phyloP scores from a whole-genome alignment of 768 basidiomycete genomes.

The Amanita subjunquillea region DNA sequence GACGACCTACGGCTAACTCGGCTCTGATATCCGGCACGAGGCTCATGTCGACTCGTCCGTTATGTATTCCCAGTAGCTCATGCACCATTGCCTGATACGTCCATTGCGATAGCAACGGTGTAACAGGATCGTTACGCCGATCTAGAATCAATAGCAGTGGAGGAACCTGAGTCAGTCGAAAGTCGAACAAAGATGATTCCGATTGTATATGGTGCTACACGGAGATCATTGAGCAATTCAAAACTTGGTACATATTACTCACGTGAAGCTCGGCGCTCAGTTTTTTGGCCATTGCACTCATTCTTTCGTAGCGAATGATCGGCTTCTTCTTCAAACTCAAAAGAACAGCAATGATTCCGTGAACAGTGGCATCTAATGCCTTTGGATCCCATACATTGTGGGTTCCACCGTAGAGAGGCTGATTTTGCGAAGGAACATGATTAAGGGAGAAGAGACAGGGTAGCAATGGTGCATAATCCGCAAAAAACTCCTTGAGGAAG shows the following conservation, averaged over 20 bases:
- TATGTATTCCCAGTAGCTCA: constrained; percentile 86
- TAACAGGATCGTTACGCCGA: constrained; percentile 93
- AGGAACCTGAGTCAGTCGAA: constrained; percentile 78
- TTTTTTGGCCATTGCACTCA: constrained; percentile 88
- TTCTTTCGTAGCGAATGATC: constrained; percentile 86
- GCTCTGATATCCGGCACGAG: constrained; percentile 78
- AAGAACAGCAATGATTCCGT: constrained; percentile 76
- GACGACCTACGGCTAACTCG: constrained; percentile 63
- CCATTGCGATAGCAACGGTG: constrained; percentile 94
- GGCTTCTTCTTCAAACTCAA: constrained; percentile 96
- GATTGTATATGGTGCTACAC: constrained; percentile 67
- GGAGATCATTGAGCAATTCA: neutral
- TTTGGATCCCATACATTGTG: constrained; percentile 64
- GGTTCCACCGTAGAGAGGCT: constrained; percentile 63
- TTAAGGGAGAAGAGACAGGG: constrained; percentile 85
- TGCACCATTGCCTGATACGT: constrained; percentile 99
- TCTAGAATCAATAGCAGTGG: constrained; percentile 90
- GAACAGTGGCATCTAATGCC: constrained; percentile 70
- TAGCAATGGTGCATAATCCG: constrained; percentile 85
- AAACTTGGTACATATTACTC: constrained; percentile 8
- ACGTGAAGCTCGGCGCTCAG: constrained; percentile 83
- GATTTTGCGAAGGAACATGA: constrained; percentile 49
- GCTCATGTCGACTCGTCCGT: constrained; percentile 82
- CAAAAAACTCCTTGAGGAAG: constrained; percentile 80
- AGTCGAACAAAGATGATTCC: constrained; percentile 84